Conservation (phyloP, 768 basidiomycete species). For the Lactarius quietus region DNA sequence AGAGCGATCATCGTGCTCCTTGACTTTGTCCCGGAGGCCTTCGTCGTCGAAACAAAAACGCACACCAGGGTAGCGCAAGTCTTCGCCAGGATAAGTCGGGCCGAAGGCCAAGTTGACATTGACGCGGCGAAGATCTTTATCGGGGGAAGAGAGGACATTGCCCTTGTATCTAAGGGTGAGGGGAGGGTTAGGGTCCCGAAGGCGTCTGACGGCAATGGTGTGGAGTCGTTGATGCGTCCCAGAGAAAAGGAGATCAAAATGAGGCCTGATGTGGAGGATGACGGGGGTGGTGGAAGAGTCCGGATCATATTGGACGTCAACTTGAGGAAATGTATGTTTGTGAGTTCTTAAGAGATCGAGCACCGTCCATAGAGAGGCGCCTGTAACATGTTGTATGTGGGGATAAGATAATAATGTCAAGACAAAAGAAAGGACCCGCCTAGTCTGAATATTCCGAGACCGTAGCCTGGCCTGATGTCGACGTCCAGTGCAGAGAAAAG, state of each 20-base stretch:
- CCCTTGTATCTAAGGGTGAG: constrained; percentile 68
- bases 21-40: constrained; percentile 46
- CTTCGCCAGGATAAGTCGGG: constrained; percentile 77
- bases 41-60: constrained; percentile 86
- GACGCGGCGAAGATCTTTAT: constrained; percentile 58
- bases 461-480: constrained; percentile 71
- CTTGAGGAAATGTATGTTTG: constrained; percentile 70
- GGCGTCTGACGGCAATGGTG: constrained; percentile 67
- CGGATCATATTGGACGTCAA: constrained; percentile 80
- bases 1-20: constrained; percentile 51
- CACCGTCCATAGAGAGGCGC: constrained; percentile 74
- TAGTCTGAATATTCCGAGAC: constrained; percentile 75
- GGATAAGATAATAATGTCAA: not conserved
- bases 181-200: constrained; percentile 64
- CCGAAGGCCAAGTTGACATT: constrained; percentile 73
- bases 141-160: constrained; percentile 54
- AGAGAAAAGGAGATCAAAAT: constrained; percentile 84
- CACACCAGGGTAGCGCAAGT: constrained; percentile 76
- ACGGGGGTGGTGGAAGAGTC: constrained; percentile 71
- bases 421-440: constrained; percentile 39
- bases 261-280: constrained; percentile 73
- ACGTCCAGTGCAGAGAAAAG: constrained; percentile 69
- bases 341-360: constrained; percentile 63
- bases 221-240: constrained; percentile 74
- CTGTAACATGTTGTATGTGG: constrained; percentile 44